phyloP scores from a whole-genome alignment of 345 rosid genomes.

The Boechera stricta region DNA sequence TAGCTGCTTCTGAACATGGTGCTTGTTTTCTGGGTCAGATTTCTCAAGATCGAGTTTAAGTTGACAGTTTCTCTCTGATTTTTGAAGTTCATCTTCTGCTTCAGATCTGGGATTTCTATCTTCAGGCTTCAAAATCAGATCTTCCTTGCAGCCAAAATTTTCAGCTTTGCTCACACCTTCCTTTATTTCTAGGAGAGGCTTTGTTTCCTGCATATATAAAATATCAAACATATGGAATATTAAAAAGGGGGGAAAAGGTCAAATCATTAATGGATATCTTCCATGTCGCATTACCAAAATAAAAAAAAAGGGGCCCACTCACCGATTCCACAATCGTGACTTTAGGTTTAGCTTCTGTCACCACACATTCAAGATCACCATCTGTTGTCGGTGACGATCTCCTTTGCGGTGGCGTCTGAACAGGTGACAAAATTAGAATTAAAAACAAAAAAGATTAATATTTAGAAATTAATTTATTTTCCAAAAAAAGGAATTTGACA shows the following conservation, averaged over 20 bases:
- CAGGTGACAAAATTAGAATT: neutral
- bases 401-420: constrained; percentile 50
- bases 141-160: constrained; percentile 36
- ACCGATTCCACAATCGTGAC: constrained; percentile 57
- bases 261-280: constrained; percentile 2
- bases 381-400: constrained; percentile 81
- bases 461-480: neutral
- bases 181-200: too few species aligned
- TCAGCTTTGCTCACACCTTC: constrained; percentile 28
- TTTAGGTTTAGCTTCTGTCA: constrained; percentile 58
- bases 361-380: constrained; percentile 56
- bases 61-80: constrained; percentile 21
- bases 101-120: constrained; percentile 46
- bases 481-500: neutral
- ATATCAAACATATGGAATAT: neutral
- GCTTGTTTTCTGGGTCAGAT: constrained; percentile 52
- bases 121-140: constrained; percentile 49
- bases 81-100: constrained; percentile 54
- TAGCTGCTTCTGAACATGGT: constrained; percentile 52
- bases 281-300: constrained; percentile 4
- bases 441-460: neutral
- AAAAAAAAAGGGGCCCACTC: constrained; percentile 44
- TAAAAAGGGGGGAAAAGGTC: neutral
- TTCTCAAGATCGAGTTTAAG: constrained; percentile 75
- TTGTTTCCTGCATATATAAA: neutral